These are phyloP conservation scores for Purshia tridentata DNA, from an alignment of 306 rosid species.

Conservation along the genomic window DNA sequence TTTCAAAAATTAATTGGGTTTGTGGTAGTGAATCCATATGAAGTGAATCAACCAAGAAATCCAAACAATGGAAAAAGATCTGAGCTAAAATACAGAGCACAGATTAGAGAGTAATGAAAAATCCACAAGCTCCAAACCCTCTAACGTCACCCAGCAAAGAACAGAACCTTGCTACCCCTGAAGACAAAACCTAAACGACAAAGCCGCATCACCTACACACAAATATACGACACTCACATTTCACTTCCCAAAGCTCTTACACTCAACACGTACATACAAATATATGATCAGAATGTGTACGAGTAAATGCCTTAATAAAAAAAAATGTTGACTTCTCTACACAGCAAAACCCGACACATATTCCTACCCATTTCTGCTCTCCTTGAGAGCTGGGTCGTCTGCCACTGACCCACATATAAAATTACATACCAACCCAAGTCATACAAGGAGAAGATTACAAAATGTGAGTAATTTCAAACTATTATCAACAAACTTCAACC, in stretches of 20 bases:
- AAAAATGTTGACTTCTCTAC: slow-evolving; percentile 57
- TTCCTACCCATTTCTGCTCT: slow-evolving; percentile 61
- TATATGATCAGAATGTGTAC: slow-evolving; percentile 4
- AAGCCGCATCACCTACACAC: slow-evolving; percentile 35
- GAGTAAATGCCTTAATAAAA: slow-evolving; percentile 4
- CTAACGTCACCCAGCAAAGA: slow-evolving; percentile 35
- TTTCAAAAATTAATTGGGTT: background rate
- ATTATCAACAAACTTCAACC: slow-evolving; percentile 48
- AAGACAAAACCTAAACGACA: slow-evolving; percentile 47
- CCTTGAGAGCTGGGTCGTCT: slow-evolving; percentile 25
- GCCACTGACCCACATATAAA: no score
- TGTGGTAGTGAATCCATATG: background rate
- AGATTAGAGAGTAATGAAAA: background rate
- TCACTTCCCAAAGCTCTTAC: slow-evolving; percentile 34
- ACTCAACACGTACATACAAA: background rate
- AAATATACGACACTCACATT: background rate
- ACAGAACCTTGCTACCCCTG: slow-evolving; percentile 41
- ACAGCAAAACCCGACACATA: slow-evolving; percentile 74
- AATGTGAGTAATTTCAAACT: slow-evolving; percentile 44
- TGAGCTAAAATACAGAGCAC: background rate
- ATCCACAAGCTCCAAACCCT: background rate
- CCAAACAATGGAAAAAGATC: no score
- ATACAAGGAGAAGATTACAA: slow-evolving; percentile 30
- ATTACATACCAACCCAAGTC: background rate
- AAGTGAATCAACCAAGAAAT: background rate